Evolutionary conservation across 495 filamentous ascomycete genomes (phyloP), one percentile per base, ranked within the genome.

Genomic region (Aspergillus nanangensis): DNA sequence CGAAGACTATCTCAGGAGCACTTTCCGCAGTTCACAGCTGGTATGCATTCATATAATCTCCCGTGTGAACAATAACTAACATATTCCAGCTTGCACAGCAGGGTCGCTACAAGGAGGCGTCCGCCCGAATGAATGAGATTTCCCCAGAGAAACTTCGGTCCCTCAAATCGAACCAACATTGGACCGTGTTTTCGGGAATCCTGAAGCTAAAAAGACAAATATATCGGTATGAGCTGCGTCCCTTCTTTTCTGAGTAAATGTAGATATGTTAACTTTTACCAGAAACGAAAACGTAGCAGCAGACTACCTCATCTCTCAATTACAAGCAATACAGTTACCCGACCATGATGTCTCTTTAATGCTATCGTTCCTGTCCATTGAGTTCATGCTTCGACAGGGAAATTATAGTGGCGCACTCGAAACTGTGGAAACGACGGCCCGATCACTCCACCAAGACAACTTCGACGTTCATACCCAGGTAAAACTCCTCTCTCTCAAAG

Each of bases 101-200:
- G 35, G 92, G 93, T 3, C 76, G 77, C 10, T 93, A 87, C 62
- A 80, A 85, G 11, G 78, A 86, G 45, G 88, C 83, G 0, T 69
- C 87, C 24, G 70, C 71, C 10, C 75, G 70, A 27, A 73, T 96
- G 46, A 82, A 91, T 44, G 65, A 71, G n/a, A 65, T 91, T 36
- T 74, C 83, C 37, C 69, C 70, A 11, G 80, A 87, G 55, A 75
- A 73, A 18, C 70, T 90, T n/a, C 80, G 84, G 10, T 82, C 86
- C 4, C 75, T 90, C 44, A 93, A 87, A 60, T 72, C 83, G 11
- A 82, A 84, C 53, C 90, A 95, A 62, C 80, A 86, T 58, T 90
- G 90, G 85, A 72, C 78, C 11, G 78, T 79, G 23, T 90, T 84
- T 59, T 77, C 81, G 3, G 86, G 83, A 1, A 64, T 94, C 8